Base-by-base conservation (phyloP, 805 yeast species). In the Kuraishia molischiana region DNA sequence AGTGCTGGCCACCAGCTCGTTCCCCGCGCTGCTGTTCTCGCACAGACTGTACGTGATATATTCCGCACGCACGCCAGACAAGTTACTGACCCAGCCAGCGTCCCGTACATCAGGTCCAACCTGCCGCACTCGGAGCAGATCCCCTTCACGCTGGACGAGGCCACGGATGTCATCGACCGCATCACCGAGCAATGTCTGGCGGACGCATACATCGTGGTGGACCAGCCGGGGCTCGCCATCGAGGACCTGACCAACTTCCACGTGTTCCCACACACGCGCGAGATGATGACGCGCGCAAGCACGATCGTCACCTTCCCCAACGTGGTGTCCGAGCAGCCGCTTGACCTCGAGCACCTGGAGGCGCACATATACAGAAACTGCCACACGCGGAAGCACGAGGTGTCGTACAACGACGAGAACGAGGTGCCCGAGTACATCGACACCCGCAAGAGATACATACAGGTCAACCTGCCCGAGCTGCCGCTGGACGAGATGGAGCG, bases 231-330 rank as follows among this genome's bases (percentile, higher is more conserved):
- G 2, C 49, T 77, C 38, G 50, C 53, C 5, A 53, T 66, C 30
- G 56, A 62, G 18, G 82, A 77, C 49, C 67, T 74, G 24, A 53
- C 56, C 19, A 39, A 62, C 26, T 64, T 64, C 42, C 48, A 54
- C 13, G 46, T 51, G 24, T 77, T 79, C 63, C 64, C 61, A 2
- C 62, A 68, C 41, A 44, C 80, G 4, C 63, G 79, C 41, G 64
- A 69, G 31, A 71, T 74, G 48, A 50, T 77, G 43, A 55, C 65
- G 18, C 59, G 66, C 51, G 63, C 84, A n/a, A 79, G 87, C 4
- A 74, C 85, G 0, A 60, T 77, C 6, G 61, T 77, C 3, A 71
- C 76, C 2, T 59, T 81, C 38, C 84, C 86, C 3, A 62, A 76
- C 45, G 56, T 68, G 6, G 54, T 64, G 3, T 39, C 48, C 2